Conservation (phyloP, 1,139 yeast species). For the Pichiaceae sp. region DNA sequence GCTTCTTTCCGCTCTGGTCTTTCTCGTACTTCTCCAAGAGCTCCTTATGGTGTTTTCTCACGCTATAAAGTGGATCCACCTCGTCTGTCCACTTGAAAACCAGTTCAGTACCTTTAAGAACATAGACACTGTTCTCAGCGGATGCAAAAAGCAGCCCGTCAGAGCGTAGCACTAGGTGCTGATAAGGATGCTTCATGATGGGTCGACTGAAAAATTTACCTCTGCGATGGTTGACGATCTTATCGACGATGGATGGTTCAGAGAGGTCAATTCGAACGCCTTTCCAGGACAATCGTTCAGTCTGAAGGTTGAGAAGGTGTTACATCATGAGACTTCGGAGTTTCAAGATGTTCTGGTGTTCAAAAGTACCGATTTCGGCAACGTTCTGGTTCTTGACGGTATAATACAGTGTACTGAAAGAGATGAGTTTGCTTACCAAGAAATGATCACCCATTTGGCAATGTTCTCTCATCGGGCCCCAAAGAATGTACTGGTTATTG, state of each 20-base stretch:
- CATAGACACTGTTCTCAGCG: constrained; percentile 49
- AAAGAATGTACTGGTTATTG: constrained; percentile 80
- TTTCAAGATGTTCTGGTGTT: constrained; percentile 87
- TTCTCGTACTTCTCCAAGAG: constrained; percentile 25
- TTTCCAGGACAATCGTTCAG: constrained; percentile 96
- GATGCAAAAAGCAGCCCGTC: constrained; percentile 46
- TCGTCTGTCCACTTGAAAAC: constrained; percentile 47
- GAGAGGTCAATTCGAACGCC: constrained; percentile 75
- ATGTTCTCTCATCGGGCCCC: constrained; percentile 88
- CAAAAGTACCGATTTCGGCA: constrained; percentile 82
- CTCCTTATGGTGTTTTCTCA: constrained; percentile 36
- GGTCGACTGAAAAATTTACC: neutral
- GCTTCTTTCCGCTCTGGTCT: constrained; percentile 27
- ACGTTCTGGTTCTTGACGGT: constrained; percentile 84
- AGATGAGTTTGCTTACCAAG: constrained; percentile 92
- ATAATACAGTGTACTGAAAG: constrained; percentile 91
- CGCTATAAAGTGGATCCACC: constrained; percentile 33
- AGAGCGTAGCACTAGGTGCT: constrained; percentile 36
- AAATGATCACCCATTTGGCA: constrained; percentile 88
- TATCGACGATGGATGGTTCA: constrained; percentile 76
- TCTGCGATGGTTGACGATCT: neutral
- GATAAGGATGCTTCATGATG: constrained; percentile 47
- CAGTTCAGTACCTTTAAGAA: constrained; percentile 27
- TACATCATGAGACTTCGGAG: constrained; percentile 73
- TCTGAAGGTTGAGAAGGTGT: constrained; percentile 69